phyloP scores from a whole-genome alignment of 768 basidiomycete species.

The Auricularia heimuer region DNA sequence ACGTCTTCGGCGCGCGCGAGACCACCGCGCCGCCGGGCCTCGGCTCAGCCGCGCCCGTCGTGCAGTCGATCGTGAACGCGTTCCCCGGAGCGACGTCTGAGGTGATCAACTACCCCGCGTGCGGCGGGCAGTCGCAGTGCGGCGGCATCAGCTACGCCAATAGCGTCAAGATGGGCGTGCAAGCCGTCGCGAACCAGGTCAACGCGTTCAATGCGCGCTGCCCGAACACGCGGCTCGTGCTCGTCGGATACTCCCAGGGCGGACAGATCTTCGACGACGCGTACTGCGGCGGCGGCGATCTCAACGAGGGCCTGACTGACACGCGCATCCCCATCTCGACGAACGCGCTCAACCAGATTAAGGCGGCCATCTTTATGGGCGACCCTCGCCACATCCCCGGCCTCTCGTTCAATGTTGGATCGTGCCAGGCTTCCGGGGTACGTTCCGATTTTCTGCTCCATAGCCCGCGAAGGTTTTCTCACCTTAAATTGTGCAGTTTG shows the following conservation, averaged over 20 bases:
- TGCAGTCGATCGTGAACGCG: not conserved
- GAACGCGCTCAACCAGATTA: not conserved
- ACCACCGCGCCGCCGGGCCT: conserved; percentile 5
- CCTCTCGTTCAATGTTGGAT: conserved; percentile 1
- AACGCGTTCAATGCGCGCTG: not conserved
- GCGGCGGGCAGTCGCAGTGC: conserved; percentile 2
- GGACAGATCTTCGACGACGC: conserved; percentile 5
- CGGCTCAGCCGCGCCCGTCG: conserved; percentile 4
- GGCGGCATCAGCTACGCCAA: not conserved
- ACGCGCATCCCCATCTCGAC: not conserved
- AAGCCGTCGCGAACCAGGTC: not conserved
- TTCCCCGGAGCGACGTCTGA: not conserved
- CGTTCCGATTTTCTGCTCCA: not conserved
- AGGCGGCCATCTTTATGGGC: conserved; percentile 5
- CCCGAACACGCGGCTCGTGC: not conserved
- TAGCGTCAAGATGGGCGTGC: not conserved
- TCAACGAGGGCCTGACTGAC: conserved; percentile 3
- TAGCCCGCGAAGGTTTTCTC: not conserved
- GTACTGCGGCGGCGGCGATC: conserved; percentile 3
- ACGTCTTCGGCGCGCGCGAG: conserved; percentile 8
- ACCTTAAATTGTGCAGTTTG: not conserved
- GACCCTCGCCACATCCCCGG: conserved; percentile 1
- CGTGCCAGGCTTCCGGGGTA: not conserved
- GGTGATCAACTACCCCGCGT: conserved; percentile 5
- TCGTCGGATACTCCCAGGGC: conserved; percentile 1